phyloP scores from a whole-genome alignment of 345 rosid species.

The Ceriops tagal region DNA sequence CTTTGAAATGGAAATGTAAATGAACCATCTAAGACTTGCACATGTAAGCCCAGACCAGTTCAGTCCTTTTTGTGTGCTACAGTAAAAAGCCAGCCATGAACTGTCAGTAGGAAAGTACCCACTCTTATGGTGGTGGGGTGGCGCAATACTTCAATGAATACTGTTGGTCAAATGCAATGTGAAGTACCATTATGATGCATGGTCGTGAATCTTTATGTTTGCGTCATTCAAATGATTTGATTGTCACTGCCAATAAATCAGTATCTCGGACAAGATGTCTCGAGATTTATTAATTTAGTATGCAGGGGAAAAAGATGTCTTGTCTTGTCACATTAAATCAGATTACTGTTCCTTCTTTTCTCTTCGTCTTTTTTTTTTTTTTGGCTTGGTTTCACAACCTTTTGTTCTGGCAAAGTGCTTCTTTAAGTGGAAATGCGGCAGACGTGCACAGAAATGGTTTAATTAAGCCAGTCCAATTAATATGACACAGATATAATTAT shows the following conservation, averaged over 20 bases:
- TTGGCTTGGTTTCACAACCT: not conserved
- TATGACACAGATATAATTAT: too few relatives aligned
- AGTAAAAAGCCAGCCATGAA: not conserved
- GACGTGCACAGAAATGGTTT: not conserved
- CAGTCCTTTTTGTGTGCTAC: not conserved
- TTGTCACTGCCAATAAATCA: constrained; percentile 33
- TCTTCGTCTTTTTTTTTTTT: constrained; percentile 8
- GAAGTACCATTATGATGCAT: not conserved
- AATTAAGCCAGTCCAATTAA: too few relatives aligned
- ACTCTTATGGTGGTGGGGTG: not conserved
- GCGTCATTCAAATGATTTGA: constrained; percentile 26
- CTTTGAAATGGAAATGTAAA: not conserved
- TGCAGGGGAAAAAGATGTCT: constrained; percentile 34
- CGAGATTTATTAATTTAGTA: constrained; percentile 10
- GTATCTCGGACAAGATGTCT: constrained; percentile 27
- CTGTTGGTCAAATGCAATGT: not conserved
- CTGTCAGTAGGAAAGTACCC: not conserved
- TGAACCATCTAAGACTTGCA: not conserved
- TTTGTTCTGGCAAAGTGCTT: not conserved
- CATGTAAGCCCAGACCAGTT: not conserved
- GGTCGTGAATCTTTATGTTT: constrained; percentile 5
- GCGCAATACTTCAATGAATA: not conserved
- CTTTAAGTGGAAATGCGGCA: not conserved
- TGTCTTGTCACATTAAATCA: constrained; percentile 48
- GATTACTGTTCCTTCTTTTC: constrained; percentile 33